Evolutionary conservation across 208 protist genomes (phyloP).

Genomic region (Leishmania tropica): DNA sequence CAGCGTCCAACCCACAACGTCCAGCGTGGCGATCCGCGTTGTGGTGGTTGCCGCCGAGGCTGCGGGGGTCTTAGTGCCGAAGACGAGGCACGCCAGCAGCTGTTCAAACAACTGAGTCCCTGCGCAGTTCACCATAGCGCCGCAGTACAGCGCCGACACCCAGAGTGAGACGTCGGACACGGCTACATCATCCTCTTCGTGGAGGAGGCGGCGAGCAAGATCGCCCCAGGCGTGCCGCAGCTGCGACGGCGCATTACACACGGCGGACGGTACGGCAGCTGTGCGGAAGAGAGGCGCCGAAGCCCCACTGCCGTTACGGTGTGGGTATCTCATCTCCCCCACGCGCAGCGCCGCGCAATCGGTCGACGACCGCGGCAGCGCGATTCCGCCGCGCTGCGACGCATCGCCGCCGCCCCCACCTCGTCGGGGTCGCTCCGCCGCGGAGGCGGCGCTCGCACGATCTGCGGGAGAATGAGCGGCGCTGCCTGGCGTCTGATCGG

Average conservation of each 20-base stretch:
- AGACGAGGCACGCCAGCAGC: conserved; percentile 55
- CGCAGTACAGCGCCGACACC: conserved; percentile 51
- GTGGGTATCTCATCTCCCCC: conserved; percentile 10
- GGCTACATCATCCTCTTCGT: conserved; percentile 12
- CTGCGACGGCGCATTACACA: neutral
- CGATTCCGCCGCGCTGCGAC: neutral
- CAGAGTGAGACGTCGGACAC: conserved; percentile 25
- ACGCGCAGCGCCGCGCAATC: conserved; percentile 5
- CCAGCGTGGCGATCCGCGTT: neutral
- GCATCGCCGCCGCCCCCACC: neutral
- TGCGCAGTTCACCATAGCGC: conserved; percentile 49
- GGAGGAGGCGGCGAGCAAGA: conserved; percentile 11
- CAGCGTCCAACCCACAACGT: conserved; percentile 43
- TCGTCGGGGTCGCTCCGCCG: neutral
- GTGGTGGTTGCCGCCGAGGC: neutral
- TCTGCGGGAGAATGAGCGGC: neutral
- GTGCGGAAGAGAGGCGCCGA: conserved; percentile 15
- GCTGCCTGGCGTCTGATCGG: neutral
- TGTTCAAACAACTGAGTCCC: conserved; percentile 65
- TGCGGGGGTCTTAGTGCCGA: conserved; percentile 4
- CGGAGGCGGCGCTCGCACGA: neutral
- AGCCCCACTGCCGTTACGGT: neutral
- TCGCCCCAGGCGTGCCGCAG: conserved; percentile 22
- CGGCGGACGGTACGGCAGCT: neutral
- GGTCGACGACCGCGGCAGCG: conserved; percentile 1